Percentiles rank a stretch among this genome's conserved stretches.
Evolutionary conservation across 1,284 basidiomycete genomes (phyloP).

Genomic region (Termitomyces sp.): DNA sequence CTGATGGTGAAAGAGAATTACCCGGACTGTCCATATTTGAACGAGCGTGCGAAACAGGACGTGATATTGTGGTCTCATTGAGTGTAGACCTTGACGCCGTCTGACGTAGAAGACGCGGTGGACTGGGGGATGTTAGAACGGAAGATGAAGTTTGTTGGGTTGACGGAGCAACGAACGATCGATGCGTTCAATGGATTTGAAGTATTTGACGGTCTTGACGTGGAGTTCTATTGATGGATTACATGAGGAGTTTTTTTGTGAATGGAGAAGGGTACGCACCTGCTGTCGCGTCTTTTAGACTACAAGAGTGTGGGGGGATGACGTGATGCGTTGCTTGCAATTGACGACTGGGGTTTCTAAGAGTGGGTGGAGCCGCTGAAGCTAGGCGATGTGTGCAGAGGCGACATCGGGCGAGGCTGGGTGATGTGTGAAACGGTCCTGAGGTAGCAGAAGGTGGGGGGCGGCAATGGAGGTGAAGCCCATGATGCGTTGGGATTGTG

Average conservation of each 20-base stretch:
- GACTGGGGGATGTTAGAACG: slow-evolving; percentile 20
- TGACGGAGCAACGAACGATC: slow-evolving; percentile 9
- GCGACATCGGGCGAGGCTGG: no score
- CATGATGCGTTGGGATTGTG: no score
- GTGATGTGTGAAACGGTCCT: no score
- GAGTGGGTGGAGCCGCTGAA: no score
- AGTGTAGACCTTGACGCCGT: slow-evolving; percentile 25
- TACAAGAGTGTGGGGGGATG: no score
- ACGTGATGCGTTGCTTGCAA: no score
- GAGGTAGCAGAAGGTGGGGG: no score
- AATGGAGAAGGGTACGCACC: slow-evolving; percentile 38
- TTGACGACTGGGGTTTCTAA: no score
- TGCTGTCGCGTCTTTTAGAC: slow-evolving; percentile 78
- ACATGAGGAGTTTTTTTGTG: slow-evolving; percentile 8
- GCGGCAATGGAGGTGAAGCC: no score
- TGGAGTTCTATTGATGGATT: slow-evolving; percentile 54
- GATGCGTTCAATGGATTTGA: slow-evolving; percentile 85
- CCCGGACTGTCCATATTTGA: slow-evolving; percentile 2
- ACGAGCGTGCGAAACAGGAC: slow-evolving; percentile 15
- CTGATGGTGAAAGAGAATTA: background rate
- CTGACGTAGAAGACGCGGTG: slow-evolving; percentile 20
- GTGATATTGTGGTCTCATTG: slow-evolving; percentile 17
- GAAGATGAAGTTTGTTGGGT: background rate
- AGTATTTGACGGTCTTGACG: slow-evolving; percentile 84
- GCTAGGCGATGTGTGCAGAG: no score